Evolutionary conservation across 768 basidiomycete genomes (phyloP).

Genomic region (Strobilomyces dryophilus): DNA sequence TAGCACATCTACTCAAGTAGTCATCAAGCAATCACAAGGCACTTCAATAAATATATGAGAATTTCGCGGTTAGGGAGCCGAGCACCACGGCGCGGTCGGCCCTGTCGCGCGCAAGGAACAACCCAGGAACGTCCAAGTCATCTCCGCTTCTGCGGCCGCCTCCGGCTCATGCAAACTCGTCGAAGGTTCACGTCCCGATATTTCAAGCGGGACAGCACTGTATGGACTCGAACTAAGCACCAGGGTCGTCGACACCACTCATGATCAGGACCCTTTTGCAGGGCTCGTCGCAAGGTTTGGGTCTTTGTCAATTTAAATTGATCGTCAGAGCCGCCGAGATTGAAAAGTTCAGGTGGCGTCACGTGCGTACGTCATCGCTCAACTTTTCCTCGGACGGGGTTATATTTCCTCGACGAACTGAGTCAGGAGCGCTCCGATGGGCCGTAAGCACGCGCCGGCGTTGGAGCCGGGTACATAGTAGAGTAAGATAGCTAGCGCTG

Average conservation of each 20-base stretch:
- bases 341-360: background rate
- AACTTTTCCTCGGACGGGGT: background rate
- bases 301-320: background rate
- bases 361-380: background rate
- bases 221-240: background rate
- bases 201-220: too few relatives aligned
- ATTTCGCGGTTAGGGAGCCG: too few relatives aligned
- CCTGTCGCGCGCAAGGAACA: background rate
- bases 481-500: too few relatives aligned
- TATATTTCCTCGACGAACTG: background rate
- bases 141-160: too few relatives aligned
- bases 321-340: background rate
- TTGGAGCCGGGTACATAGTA: too few relatives aligned
- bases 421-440: background rate
- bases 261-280: too few relatives aligned
- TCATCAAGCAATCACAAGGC: background rate
- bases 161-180: too few relatives aligned
- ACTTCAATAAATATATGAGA: too few relatives aligned
- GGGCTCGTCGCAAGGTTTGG: too few relatives aligned
- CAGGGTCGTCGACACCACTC: background rate
- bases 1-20: background rate
- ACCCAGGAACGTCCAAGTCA: background rate
- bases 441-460: background rate
- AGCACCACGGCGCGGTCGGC: too few relatives aligned
- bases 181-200: too few relatives aligned